phyloP scores from a whole-genome alignment of 78 protist genomes.

The Emiliania huxleyi region DNA sequence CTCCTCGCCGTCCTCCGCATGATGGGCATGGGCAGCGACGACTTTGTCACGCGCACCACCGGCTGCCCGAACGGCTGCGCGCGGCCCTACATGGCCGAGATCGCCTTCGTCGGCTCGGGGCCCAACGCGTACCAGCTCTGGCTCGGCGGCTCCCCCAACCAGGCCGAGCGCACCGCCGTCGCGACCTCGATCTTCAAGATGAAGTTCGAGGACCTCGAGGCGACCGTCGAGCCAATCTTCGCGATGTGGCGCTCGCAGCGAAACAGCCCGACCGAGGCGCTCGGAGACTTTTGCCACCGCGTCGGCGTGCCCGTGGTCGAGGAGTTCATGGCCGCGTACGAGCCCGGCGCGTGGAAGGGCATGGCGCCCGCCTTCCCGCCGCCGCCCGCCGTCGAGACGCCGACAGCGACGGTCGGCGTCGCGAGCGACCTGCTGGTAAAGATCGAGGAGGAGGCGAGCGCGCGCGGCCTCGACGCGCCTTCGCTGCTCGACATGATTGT shows the following conservation, averaged over 20 bases:
- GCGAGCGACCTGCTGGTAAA: background rate
- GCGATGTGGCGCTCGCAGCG: constrained; percentile 28
- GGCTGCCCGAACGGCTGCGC: constrained; percentile 87
- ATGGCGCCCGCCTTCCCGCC: background rate
- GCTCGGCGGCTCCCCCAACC: constrained; percentile 48
- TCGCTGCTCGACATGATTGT: background rate
- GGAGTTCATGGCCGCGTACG: background rate
- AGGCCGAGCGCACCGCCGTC: background rate
- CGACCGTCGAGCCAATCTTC: background rate
- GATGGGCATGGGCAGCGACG: constrained; percentile 48
- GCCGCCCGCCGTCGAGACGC: background rate
- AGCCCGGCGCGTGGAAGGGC: background rate
- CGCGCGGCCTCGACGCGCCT: background rate
- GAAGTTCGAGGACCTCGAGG: background rate
- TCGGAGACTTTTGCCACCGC: constrained; percentile 46
- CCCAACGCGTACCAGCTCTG: constrained; percentile 57
- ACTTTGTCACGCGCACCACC: constrained; percentile 62
- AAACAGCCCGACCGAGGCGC: background rate
- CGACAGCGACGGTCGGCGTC: background rate
- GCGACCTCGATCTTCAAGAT: constrained; percentile 7
- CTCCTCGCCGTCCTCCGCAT: background rate
- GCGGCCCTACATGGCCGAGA: constrained; percentile 77
- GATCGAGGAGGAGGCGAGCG: background rate
- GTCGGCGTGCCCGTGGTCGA: background rate
- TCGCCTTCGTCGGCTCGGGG: constrained; percentile 75